Conservation (phyloP, 495 filamentous ascomycete species). For the Usnea hakonensis region DNA sequence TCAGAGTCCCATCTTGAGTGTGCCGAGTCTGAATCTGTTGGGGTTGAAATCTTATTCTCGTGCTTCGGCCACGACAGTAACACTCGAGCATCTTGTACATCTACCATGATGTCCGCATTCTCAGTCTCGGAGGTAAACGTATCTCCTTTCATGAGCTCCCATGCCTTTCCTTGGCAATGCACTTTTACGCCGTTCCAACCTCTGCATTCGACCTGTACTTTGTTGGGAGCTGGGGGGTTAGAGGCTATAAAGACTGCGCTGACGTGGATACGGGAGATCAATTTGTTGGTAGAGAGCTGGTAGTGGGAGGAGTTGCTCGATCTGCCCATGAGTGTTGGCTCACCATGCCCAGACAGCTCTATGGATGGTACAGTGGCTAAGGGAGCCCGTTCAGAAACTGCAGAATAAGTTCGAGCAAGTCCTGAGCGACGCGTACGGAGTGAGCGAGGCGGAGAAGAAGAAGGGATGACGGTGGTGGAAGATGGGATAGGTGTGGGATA, state of each 20-base stretch:
- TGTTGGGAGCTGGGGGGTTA: constrained; percentile 53
- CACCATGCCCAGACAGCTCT: constrained; percentile 73
- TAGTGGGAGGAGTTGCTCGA: constrained; percentile 90
- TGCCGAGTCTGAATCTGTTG: constrained; percentile 57
- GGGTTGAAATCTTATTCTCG: constrained; percentile 50
- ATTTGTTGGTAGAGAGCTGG: constrained; percentile 80
- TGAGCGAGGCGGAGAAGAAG: constrained; percentile 69
- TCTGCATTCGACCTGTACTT: constrained; percentile 78
- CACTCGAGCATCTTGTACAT: constrained; percentile 88
- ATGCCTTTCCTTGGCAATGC: constrained; percentile 82
- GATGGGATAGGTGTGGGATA: constrained; percentile 91
- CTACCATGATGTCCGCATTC: constrained; percentile 85
- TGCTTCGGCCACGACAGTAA: constrained; percentile 75
- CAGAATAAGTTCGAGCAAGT: constrained; percentile 55
- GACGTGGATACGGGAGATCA: constrained; percentile 89
- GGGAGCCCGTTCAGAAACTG: constrained; percentile 72
- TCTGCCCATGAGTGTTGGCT: constrained; percentile 75
- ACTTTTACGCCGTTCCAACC: constrained; percentile 95
- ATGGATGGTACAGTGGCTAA: constrained; percentile 73
- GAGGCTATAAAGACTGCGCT: constrained; percentile 72
- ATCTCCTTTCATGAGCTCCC: constrained; percentile 80
- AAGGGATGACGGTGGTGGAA: constrained; percentile 84
- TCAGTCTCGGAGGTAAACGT: constrained; percentile 87
- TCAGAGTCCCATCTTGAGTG: constrained; percentile 63
- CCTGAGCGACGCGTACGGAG: constrained; percentile 44